Evolutionary conservation across 2,329 filamentous ascomycete species (phyloP), one percentile per base, ranked within the genome.

Genomic region (Aspergillus puulaauensis): DNA sequence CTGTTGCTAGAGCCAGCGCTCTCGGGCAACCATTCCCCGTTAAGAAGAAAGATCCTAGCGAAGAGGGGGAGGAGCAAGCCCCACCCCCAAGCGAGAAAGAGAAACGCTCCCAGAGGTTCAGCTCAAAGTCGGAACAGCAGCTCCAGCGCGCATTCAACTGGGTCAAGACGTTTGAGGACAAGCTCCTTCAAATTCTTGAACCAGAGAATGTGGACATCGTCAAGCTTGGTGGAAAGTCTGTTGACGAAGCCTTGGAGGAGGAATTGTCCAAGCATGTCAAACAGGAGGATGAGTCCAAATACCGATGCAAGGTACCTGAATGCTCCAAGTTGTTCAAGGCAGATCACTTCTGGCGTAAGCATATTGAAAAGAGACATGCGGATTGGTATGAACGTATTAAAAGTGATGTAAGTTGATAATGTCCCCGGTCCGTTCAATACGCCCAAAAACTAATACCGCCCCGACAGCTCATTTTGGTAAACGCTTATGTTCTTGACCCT

Each of bases 81-180:
- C 85, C 86, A 2, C 86, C 88, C 6, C 82, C 84, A 6, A 84
- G 83, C 6, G 90, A 95, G 60, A 90, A 90, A 69, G 90, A 95
- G 59, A 90, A 90, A 69, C 92, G 91, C 68, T 87, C 88, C 61
- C 83, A 86, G 56, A 87, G 85, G 58, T 82, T 86, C 15, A 83
- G 83, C 23, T 86, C 83, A 51, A 96, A 96, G 78, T 86, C 87
- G 4, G 92, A 96, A 68, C 91, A 96, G 72, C 95, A 98, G 72
- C 85, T 98, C 14, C 90, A 96, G 69, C 89, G 93, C 57, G 95
- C 95, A 0, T 98, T 92, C 79, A 99, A 98, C 70, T 99, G 96
- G 95, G 96, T 99, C 59, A 96, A 90, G 79, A 98, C 95, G 0
- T 99, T 96, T 68, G 95, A 99, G 72, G 95, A 99, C 70, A 99